Evolutionary conservation across 169 alveolate species (phyloP).

Genomic region (Cryptosporidium felis): DNA sequence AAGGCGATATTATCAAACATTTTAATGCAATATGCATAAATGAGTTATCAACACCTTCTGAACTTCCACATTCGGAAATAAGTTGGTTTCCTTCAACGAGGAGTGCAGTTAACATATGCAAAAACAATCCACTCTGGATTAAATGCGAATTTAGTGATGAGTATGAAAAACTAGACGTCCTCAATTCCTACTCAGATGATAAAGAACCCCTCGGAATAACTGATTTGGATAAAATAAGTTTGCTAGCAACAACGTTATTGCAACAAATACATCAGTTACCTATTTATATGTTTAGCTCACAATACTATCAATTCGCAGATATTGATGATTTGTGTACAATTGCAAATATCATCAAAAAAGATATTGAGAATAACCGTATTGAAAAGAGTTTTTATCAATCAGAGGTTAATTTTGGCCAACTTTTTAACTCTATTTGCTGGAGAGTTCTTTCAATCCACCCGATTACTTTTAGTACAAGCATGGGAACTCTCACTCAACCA

Average conservation of each 20-base stretch:
- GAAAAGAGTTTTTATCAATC: neutral
- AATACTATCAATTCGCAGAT: slow-evolving; percentile 24
- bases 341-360: slow-evolving; percentile 6
- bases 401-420: slow-evolving; percentile 3
- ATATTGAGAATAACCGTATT: neutral
- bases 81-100: slow-evolving; percentile 19
- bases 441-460: slow-evolving; percentile 27
- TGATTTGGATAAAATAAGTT: neutral
- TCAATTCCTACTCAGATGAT: neutral
- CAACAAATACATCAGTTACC: slow-evolving; percentile 25
- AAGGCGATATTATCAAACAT: slow-evolving; percentile 21
- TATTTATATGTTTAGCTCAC: slow-evolving; percentile 40
- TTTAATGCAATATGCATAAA: slow-evolving; percentile 27
- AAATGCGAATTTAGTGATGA: neutral
- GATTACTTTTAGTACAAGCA: slow-evolving; percentile 15
- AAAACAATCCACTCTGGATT: slow-evolving; percentile 34
- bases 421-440: slow-evolving; percentile 61
- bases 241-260: slow-evolving; percentile 24
- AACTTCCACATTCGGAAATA: neutral
- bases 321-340: slow-evolving; percentile 8
- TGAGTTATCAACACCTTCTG: slow-evolving; percentile 5
- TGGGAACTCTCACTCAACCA: slow-evolving; percentile 35
- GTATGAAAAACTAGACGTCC: neutral
- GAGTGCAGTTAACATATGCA: slow-evolving; percentile 12
- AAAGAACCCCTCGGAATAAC: neutral